Evolutionary conservation across 192 early-diverging fungal species (phyloP).

Genomic region (Dimargaris verticillata): DNA sequence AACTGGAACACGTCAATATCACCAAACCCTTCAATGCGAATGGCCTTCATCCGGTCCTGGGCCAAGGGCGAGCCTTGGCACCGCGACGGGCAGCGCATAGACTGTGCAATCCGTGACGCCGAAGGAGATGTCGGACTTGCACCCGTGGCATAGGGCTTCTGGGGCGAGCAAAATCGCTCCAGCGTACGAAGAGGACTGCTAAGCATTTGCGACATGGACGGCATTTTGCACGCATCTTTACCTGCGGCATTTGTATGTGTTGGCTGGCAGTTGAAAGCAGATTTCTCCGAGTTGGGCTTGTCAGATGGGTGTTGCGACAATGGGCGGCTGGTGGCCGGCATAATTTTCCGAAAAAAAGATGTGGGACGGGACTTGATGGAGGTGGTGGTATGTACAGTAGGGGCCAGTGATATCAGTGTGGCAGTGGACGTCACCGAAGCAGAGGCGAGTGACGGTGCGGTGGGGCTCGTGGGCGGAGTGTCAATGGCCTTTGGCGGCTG

Average conservation of each 20-base stretch:
- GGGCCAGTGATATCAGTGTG: not conserved
- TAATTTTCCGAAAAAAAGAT: not conserved
- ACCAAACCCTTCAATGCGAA: conserved; percentile 34
- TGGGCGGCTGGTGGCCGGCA: not conserved
- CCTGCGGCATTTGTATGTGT: not conserved
- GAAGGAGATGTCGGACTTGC: not conserved
- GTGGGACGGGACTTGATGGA: not conserved
- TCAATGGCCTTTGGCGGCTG: not conserved
- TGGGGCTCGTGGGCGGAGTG: not conserved
- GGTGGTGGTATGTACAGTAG: not conserved
- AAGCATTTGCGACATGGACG: not conserved
- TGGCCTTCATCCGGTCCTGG: conserved; percentile 21
- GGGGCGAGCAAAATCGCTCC: not conserved
- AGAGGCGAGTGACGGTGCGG: too few relatives aligned
- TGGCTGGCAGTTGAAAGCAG: too few relatives aligned
- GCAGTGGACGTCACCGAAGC: not conserved
- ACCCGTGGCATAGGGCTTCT: not conserved
- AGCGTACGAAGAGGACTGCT: conserved; percentile 1
- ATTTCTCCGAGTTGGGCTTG: too few relatives aligned
- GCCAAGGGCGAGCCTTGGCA: too few relatives aligned
- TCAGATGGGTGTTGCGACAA: too few relatives aligned
- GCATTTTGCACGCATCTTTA: not conserved
- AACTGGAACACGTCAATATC: conserved; percentile 39
- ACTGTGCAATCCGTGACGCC: not conserved
- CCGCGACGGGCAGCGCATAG: not conserved